Evolutionary conservation across 2,329 filamentous ascomycete species (phyloP).

Genomic region (Colletotrichum magnum): DNA sequence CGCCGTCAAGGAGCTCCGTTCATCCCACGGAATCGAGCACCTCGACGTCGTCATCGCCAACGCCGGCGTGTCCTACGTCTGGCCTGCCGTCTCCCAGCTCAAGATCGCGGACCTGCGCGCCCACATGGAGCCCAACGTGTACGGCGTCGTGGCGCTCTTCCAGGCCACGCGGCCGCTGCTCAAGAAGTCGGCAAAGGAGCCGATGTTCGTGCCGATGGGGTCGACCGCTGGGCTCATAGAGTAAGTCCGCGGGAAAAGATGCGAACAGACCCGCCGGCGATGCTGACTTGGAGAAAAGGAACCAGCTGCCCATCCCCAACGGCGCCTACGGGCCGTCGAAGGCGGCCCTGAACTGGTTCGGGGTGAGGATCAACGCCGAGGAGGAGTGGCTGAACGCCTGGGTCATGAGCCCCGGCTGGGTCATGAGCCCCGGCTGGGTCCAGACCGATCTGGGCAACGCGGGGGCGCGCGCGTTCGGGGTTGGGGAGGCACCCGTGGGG

Average conservation of each 20-base stretch:
- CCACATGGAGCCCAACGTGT: slow-evolving; percentile 57
- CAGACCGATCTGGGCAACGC: slow-evolving; percentile 29
- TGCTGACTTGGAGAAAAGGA: background rate
- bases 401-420: slow-evolving; percentile 12
- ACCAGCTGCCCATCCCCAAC: slow-evolving; percentile 20
- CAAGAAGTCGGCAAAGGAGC: slow-evolving; percentile 12
- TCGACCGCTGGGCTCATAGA: slow-evolving; percentile 2
- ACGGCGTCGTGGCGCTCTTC: slow-evolving; percentile 29
- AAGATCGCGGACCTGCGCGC: slow-evolving; percentile 53
- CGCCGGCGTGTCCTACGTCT: slow-evolving; percentile 57
- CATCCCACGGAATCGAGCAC: slow-evolving; percentile 51
- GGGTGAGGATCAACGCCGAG: slow-evolving; percentile 22
- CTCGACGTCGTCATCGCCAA: slow-evolving; percentile 68
- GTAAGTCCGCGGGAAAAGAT: background rate
- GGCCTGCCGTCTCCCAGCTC: slow-evolving; percentile 49
- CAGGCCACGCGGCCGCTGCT: slow-evolving; percentile 48
- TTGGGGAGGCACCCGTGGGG: slow-evolving; percentile 10
- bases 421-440: slow-evolving; percentile 13
- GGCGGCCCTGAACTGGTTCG: slow-evolving; percentile 17
- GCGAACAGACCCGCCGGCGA: no score
- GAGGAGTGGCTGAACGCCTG: slow-evolving; percentile 30
- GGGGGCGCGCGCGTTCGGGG: slow-evolving; percentile 11
- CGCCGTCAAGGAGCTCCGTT: slow-evolving; percentile 50
- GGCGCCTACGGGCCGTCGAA: slow-evolving; percentile 28
- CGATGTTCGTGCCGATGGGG: slow-evolving; percentile 10